These are phyloP conservation scores for Darksidea phi DNA, from an alignment of 495 filamentous ascomycete genomes.

Conservation along the genomic window DNA sequence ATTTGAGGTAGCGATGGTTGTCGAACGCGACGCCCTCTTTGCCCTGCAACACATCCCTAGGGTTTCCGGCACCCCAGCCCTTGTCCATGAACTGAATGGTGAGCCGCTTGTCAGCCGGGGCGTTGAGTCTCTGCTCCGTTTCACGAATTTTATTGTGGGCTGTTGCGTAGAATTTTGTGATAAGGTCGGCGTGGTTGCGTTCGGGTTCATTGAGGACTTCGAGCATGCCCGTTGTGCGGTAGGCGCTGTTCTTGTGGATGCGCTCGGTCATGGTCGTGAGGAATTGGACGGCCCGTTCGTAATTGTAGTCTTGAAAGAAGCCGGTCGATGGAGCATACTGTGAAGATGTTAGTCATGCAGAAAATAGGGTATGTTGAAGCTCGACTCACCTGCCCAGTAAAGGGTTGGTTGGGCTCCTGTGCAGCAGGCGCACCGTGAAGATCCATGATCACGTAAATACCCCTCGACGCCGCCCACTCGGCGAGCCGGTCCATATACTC, in stretches of 20 bases:
- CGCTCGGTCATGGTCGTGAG: conserved; percentile 58
- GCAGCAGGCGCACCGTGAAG: conserved; percentile 63
- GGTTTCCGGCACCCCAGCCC: conserved; percentile 55
- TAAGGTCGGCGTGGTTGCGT: conserved; percentile 35
- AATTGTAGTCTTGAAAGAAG: conserved; percentile 58
- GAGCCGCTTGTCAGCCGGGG: conserved; percentile 45
- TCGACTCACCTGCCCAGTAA: conserved; percentile 53
- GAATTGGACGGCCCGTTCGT: conserved; percentile 58
- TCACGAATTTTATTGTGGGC: conserved; percentile 52
- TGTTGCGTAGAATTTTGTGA: conserved; percentile 51
- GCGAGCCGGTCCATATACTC: conserved; percentile 55
- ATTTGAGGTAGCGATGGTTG: conserved; percentile 58
- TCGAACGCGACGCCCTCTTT: conserved; percentile 52
- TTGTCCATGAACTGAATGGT: conserved; percentile 60
- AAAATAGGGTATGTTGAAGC: background rate
- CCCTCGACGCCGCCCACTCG: conserved; percentile 55
- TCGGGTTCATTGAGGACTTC: conserved; percentile 62
- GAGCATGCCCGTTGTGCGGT: conserved; percentile 59
- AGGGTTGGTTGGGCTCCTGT: conserved; percentile 52
- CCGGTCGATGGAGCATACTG: conserved; percentile 47
- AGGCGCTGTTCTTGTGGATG: conserved; percentile 54
- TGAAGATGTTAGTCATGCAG: conserved; percentile 3
- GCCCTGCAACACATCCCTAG: conserved; percentile 45
- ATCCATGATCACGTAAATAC: conserved; percentile 64
- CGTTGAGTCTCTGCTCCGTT: conserved; percentile 43